Evolutionary conservation across 2,329 filamentous ascomycete genomes (phyloP), one percentile per base, ranked within the genome.

Genomic region (Ceratocystiopsis sp.): DNA sequence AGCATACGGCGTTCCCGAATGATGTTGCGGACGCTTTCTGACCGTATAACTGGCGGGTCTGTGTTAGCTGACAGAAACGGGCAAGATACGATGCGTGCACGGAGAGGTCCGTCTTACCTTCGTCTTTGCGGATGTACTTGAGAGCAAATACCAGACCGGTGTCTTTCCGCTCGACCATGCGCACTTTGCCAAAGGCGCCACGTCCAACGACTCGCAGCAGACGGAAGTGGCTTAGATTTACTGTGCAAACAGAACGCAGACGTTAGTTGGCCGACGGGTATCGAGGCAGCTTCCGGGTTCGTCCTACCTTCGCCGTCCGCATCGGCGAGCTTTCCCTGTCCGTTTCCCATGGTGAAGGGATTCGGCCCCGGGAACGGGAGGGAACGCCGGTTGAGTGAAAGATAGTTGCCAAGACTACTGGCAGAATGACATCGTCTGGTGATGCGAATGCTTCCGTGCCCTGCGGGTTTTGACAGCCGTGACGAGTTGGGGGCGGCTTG

Each of bases 41-140:
- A 94, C 57, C 89, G 84, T 54, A 98, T 86, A 53, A 98, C 89
- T 94, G 59, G 16, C 11, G 19, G 10, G 6, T 4, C 25, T 29
- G 9, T 10, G 25, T 29, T 29, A 29, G 25, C 25, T 8, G 2
- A 29, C 10, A 19, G 19, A 12, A 7, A 18, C 9, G 37, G 34
- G 35, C 37, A 43, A 37, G 15, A 29, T 29, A 29, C 25, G 25
- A 29, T 29, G 25, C 6, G 25, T 29, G 25, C 25, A 11, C 25
- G 6, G 25, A 29, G 25, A 29, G 25, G 25, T 9, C 7, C 2
- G 25, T 29, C 76, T 49, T 57, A 87, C 86, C 84, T 75, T 96
- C 89, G 81, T 96, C 89, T 73, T 95, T 96, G 52, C 87, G 79
- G 51, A 96, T 96, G 61, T 96, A 96, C 63, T 98, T 98, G 51